phyloP scores from a whole-genome alignment of 2,329 filamentous ascomycete species.

The Penicillium occitanis region DNA sequence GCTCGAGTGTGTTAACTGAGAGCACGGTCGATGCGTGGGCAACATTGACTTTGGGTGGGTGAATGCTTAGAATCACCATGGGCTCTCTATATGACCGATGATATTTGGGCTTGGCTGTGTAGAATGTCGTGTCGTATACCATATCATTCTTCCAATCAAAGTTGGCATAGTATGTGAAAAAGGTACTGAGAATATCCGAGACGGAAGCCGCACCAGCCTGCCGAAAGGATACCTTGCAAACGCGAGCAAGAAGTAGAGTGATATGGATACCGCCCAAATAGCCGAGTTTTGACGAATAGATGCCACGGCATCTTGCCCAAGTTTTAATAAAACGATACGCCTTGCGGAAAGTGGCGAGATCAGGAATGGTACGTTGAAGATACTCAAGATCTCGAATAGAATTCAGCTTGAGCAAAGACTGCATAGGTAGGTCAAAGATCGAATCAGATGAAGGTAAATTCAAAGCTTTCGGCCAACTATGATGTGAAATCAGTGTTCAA shows the following conservation, averaged over 20 bases:
- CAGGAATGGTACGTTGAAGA: conserved; percentile 60
- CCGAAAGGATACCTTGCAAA: conserved; percentile 57
- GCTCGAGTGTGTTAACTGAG: conserved; percentile 52
- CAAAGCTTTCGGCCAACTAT: conserved; percentile 40
- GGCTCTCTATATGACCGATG: conserved; percentile 59
- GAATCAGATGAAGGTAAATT: conserved; percentile 53
- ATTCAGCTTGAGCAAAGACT: conserved; percentile 63
- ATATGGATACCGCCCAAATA: conserved; percentile 67
- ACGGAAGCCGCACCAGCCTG: conserved; percentile 43
- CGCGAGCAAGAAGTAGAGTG: conserved; percentile 59
- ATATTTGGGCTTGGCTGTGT: conserved; percentile 43
- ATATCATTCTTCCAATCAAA: conserved; percentile 60
- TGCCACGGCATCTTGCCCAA: conserved; percentile 62
- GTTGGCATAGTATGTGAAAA: conserved; percentile 62
- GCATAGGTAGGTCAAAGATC: conserved; percentile 56
- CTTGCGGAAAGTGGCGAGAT: conserved; percentile 57
- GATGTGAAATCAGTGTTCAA: neutral
- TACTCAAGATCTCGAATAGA: conserved; percentile 63
- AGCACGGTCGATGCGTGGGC: conserved; percentile 55
- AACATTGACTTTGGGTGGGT: conserved; percentile 62
- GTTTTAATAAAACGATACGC: conserved; percentile 61
- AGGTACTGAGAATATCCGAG: conserved; percentile 56
- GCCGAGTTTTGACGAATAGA: conserved; percentile 66
- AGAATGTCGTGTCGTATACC: conserved; percentile 61
- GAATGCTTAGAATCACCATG: conserved; percentile 63